phyloP scores from a whole-genome alignment of 2,329 filamentous ascomycete genomes.

The Anthostomella pinea region DNA sequence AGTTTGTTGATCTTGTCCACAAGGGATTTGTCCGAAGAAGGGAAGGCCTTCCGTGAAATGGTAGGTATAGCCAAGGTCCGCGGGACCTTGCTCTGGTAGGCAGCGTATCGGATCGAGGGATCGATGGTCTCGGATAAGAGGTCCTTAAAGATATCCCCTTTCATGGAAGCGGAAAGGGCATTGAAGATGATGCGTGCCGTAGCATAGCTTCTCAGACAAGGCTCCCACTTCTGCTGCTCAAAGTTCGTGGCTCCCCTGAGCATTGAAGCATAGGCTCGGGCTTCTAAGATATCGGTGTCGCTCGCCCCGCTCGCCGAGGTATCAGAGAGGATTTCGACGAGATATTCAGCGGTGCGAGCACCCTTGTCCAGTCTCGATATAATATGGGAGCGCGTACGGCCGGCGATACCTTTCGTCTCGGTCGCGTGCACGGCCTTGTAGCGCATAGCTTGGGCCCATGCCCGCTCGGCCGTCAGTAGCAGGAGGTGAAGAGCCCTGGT shows the following conservation, averaged over 20 bases:
- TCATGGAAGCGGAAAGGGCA: slow-evolving; percentile 61
- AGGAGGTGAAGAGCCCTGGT: slow-evolving; percentile 72
- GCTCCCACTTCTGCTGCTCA: slow-evolving; percentile 83
- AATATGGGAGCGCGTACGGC: slow-evolving; percentile 81
- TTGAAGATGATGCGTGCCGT: slow-evolving; percentile 79
- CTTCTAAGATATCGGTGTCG: slow-evolving; percentile 74
- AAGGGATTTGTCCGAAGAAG: slow-evolving; percentile 59
- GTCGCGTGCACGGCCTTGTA: slow-evolving; percentile 82
- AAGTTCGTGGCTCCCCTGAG: slow-evolving; percentile 76
- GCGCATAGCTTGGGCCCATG: slow-evolving; percentile 94
- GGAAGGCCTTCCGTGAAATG: slow-evolving; percentile 78
- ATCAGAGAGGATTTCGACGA: slow-evolving; percentile 66
- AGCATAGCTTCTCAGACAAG: slow-evolving; percentile 73
- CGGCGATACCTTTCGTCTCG: slow-evolving; percentile 75
- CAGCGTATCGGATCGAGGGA: slow-evolving; percentile 89
- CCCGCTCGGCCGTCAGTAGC: slow-evolving; percentile 81
- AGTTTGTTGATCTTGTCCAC: slow-evolving; percentile 67
- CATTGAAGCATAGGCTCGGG: slow-evolving; percentile 76
- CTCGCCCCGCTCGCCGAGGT: slow-evolving; percentile 61
- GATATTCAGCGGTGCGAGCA: slow-evolving; percentile 62
- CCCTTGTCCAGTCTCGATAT: slow-evolving; percentile 84
- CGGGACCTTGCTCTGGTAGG: slow-evolving; percentile 86
- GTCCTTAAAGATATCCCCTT: slow-evolving; percentile 80
- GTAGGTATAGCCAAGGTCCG: slow-evolving; percentile 77
- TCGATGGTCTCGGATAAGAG: slow-evolving; percentile 83